Base-by-base conservation (phyloP, 2,329 filamentous ascomycete species). In the Alternaria consortialis region DNA sequence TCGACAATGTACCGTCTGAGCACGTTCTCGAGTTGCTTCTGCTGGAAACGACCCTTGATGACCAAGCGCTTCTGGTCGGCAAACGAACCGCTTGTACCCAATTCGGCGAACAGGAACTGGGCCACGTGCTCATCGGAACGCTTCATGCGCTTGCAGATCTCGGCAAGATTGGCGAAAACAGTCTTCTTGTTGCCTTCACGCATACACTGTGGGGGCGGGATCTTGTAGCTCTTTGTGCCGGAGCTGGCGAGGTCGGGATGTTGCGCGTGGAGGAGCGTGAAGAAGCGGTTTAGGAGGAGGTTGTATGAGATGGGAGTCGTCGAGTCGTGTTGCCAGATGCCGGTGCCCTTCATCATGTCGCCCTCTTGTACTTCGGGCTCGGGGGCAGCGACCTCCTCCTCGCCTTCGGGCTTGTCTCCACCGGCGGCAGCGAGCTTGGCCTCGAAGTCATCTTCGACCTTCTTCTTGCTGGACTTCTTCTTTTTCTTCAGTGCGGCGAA, bases 61-160 rank as follows among this genome's bases (percentile, higher is more conserved):
- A 99, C 94, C 75, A 99, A 83, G 77, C 94, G 90, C 81, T 93
- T 89, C 82, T 94, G 95, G 83, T 97, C 95, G 13, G 65, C 69
- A 57, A 97, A 93, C 79, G 92, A 96, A 80, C 95, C 95, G 77
- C 89, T 96, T 69, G 95, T 99, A 85, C 95, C 95, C 89, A 99
- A 87, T 82, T 99, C 95, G 70, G 95, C 94, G 82, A 99, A 97
- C 80, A 99, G 84, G 84, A 97, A 98, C 74, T 94, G 91, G 54
- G 93, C 98, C 69, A 99, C 91, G 84, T 97, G 95, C 83, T 99
- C 95, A 78, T 98, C 94, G 66, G 92, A 94, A 80, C 95, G 89
- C 90, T 99, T 99, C 94, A 99, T 98, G 75, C 94, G 90, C 87
- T 97, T 97, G 87, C 93, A 97, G 76, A 99, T 98, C 80, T 99